Percentiles rank a stretch among this genome's conserved stretches.
These are phyloP conservation scores for Phytopythium vexans DNA, from an alignment of 352 stramenopile species.

Conservation along the genomic window DNA sequence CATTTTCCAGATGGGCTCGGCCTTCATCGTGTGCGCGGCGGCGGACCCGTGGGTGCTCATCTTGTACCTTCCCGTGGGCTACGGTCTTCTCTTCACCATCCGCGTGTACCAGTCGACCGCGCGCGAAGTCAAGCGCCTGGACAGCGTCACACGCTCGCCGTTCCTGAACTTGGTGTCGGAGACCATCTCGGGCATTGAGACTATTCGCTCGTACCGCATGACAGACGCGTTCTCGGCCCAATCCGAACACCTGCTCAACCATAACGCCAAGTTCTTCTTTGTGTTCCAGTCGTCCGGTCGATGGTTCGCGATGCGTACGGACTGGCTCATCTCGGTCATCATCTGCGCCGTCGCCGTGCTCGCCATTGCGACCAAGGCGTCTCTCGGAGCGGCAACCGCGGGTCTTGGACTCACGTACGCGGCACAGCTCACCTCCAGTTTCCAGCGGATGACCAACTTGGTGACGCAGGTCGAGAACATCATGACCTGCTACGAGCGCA, in stretches of 20 bases:
- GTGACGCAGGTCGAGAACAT: conserved; percentile 47
- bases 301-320: conserved; percentile 95
- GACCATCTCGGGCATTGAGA: conserved; percentile 90
- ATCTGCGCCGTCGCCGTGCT: conserved; percentile 85
- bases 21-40: conserved; percentile 27
- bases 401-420: conserved; percentile 35
- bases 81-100: conserved; percentile 44
- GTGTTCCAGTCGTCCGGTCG: conserved; percentile 41
- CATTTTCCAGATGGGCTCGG: conserved; percentile 20
- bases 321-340: conserved; percentile 75
- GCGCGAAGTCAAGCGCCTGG: conserved; percentile 92
- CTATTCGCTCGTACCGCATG: conserved; percentile 88
- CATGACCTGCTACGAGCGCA: conserved; percentile 42
- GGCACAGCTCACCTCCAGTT: conserved; percentile 40
- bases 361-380: conserved; percentile 52
- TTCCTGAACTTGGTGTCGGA: conserved; percentile 93
- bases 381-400: conserved; percentile 16
- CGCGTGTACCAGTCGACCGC: conserved; percentile 86
- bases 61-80: conserved; percentile 51
- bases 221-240: conserved; percentile 21
- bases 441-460: conserved; percentile 23
- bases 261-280: conserved; percentile 43
- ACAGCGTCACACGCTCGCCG: conserved; percentile 83
- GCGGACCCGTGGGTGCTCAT: conserved; percentile 33
- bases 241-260: conserved; percentile 31